Evolutionary conservation across 2,329 filamentous ascomycete species (phyloP), one percentile per base, ranked within the genome.

Genomic region (Pseudonectria buxi): DNA sequence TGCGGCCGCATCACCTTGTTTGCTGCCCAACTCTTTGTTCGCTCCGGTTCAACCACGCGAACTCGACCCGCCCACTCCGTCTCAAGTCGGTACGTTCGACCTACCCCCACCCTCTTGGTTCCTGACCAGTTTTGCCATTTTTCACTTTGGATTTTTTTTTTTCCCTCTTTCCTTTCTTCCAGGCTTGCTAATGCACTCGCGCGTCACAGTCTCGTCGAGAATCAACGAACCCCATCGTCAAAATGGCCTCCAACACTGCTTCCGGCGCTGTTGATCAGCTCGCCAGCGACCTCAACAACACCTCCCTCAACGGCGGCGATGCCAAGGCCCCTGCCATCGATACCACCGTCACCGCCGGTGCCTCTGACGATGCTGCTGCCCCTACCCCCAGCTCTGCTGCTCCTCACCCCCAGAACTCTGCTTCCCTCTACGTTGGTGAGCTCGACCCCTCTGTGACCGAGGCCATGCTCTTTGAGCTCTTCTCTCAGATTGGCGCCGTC

Each of bases 391-490:
- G 70, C 67, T 83, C 87, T 43, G 81, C 86, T 51, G 77, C 78
- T 54, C 76, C 72, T 50, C 84, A 85, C 62, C 85, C 89, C 59
- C 86, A 87, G 64, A 90, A 94, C 66, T 96, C 92, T 35, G 92
- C 92, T 48, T 98, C 92, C 41, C 87, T 98, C 63, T 98, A 98
- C 65, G 92, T 98, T 53, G 92, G 92, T 65, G 92, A 98, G 75
- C 87, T 98, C 56, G 92, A 98, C 66, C 81, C 86, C 55, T 92
- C 87, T 44, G 92, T 98, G 64, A 98, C 92, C 49, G 92, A 98
- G 78, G 92, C 92, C 54, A 98, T 98, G 92, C 88, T 98, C 59
- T 98, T 96, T 69, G 92, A 98, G 80, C 86, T 98, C 47, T 98
- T 98, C 78, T 96, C 92, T 43, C 92, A 94, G 69, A 98, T 98